Evolutionary conservation across 2,329 filamentous ascomycete genomes (phyloP).

Genomic region (Trichoderma sp.): DNA sequence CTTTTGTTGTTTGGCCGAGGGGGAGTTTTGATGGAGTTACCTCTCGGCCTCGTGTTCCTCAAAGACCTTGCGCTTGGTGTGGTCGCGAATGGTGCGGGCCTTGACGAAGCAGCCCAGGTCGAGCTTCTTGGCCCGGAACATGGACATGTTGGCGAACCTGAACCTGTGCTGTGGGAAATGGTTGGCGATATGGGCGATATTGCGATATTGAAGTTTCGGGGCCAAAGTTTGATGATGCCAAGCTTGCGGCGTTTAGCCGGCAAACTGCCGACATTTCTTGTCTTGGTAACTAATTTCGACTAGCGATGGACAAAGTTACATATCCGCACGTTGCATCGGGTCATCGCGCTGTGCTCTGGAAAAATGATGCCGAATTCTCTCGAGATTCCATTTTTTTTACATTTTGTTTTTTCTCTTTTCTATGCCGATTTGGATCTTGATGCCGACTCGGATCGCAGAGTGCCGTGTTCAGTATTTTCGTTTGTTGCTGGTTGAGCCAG

Average conservation of each 20-base stretch:
- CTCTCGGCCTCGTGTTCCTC: constrained; percentile 83
- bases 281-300: background rate
- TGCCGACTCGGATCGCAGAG: background rate
- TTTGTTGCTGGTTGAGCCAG: background rate
- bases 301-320: background rate
- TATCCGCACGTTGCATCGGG: background rate
- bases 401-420: background rate
- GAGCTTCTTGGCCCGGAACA: constrained; percentile 87
- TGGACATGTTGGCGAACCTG: constrained; percentile 59
- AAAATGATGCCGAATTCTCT: background rate
- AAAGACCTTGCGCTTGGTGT: constrained; percentile 94
- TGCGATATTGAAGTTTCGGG: constrained; percentile 5
- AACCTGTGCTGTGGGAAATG: background rate
- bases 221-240: constrained; percentile 17
- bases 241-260: constrained; percentile 4
- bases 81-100: constrained; percentile 82
- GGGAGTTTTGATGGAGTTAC: constrained; percentile 45
- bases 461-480: background rate
- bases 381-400: background rate
- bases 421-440: background rate
- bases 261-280: background rate
- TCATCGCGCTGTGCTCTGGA: background rate
- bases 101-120: constrained; percentile 88
- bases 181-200: background rate
- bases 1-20: background rate